Percentiles rank a stretch among this genome's conserved stretches.
Conservation (phyloP, 1,139 yeast genomes). For the Hansenula sp. region DNA sequence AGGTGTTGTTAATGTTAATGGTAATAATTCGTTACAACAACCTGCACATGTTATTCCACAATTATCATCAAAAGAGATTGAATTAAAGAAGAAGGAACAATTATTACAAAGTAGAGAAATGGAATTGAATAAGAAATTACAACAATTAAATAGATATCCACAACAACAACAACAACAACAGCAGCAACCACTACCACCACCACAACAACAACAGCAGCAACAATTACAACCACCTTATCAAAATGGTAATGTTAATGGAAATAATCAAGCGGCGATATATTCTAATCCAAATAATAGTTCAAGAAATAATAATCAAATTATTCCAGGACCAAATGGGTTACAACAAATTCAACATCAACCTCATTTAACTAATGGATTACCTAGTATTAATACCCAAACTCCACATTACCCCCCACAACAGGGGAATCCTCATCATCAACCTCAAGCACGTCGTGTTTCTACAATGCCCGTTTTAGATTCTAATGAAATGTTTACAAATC, state of each 20-base stretch:
- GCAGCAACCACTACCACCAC: constrained; percentile 18
- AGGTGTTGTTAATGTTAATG: constrained; percentile 1
- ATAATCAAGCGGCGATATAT: not conserved
- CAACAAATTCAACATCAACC: constrained; percentile 4
- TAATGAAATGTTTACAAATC: constrained; percentile 11
- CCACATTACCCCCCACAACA: constrained; percentile 1
- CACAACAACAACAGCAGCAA: constrained; percentile 20
- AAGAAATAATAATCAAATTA: not conserved
- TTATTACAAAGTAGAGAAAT: constrained; percentile 39
- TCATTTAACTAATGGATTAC: constrained; percentile 2
- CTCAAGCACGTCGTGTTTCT: constrained; percentile 17
- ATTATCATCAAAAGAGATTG: constrained; percentile 30
- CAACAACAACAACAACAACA: constrained; percentile 21
- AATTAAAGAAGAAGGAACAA: constrained; percentile 42
- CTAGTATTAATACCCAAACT: not conserved
- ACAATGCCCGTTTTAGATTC: constrained; percentile 19
- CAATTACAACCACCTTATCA: constrained; percentile 9
- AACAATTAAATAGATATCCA: constrained; percentile 11
- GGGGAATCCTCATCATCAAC: constrained; percentile 1
- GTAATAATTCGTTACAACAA: not conserved
- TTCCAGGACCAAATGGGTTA: constrained; percentile 3
- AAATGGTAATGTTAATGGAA: constrained; percentile 7
- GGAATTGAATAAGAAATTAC: constrained; percentile 28
- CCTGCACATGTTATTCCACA: not conserved
- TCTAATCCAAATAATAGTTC: not conserved